Evolutionary conservation across 495 filamentous ascomycete genomes (phyloP).

Genomic region (Penicillium nucicola): DNA sequence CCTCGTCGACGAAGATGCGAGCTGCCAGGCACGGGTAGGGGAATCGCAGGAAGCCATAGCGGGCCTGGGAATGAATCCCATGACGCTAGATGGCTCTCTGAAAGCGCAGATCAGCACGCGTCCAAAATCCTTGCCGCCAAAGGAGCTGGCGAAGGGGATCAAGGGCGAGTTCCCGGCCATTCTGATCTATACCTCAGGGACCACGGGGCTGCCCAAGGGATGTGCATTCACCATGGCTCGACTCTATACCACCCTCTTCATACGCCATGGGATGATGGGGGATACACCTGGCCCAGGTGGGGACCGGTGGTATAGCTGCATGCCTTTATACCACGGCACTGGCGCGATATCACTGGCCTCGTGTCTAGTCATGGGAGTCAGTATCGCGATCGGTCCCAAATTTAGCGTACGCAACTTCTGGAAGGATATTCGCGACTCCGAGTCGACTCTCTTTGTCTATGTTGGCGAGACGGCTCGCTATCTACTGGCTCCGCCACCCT

Average conservation of each 20-base stretch:
- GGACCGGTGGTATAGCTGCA: slow-evolving; percentile 71
- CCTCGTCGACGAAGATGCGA: slow-evolving; percentile 63
- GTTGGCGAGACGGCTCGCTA: slow-evolving; percentile 82
- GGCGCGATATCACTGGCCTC: slow-evolving; percentile 54
- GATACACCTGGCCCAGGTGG: slow-evolving; percentile 38
- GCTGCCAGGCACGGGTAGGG: slow-evolving; percentile 53
- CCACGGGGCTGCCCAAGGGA: slow-evolving; percentile 65
- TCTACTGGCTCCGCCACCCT: slow-evolving; percentile 65
- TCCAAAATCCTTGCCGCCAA: slow-evolving; percentile 42
- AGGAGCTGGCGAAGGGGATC: slow-evolving; percentile 35
- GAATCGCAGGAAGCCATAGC: slow-evolving; percentile 46
- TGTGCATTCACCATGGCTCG: slow-evolving; percentile 50
- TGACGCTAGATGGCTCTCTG: slow-evolving; percentile 46
- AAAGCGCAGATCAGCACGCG: slow-evolving; percentile 47
- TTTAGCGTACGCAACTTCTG: slow-evolving; percentile 74
- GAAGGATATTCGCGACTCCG: slow-evolving; percentile 66
- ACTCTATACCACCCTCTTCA: slow-evolving; percentile 22
- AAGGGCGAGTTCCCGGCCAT: slow-evolving; percentile 50
- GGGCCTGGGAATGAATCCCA: slow-evolving; percentile 49
- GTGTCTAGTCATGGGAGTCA: slow-evolving; percentile 54
- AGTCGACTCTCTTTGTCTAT: slow-evolving; percentile 70
- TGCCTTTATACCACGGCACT: slow-evolving; percentile 82
- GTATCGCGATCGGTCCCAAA: slow-evolving; percentile 64
- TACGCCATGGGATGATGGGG: slow-evolving; percentile 24
- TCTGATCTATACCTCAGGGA: slow-evolving; percentile 70